phyloP scores from a whole-genome alignment of 1,139 yeast species.

The Taphrina sp. region DNA sequence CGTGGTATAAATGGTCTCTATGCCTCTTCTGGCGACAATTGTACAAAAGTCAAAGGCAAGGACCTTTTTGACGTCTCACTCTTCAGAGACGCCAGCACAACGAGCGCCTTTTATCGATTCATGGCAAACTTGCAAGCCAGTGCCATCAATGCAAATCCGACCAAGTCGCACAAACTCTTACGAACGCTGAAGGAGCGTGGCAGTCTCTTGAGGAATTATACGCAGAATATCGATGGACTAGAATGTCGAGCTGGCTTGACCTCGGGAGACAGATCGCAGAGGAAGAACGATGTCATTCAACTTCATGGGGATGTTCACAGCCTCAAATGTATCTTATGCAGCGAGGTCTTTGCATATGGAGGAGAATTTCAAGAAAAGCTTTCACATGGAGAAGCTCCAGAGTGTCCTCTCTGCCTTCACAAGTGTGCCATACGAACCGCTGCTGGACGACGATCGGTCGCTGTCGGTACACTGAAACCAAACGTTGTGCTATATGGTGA shows the following conservation, averaged over 20 bases:
- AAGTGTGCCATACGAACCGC: constrained; percentile 49
- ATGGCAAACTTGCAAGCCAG: constrained; percentile 70
- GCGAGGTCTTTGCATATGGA: constrained; percentile 61
- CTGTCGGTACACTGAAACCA: constrained; percentile 66
- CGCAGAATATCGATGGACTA: constrained; percentile 72
- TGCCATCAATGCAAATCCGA: constrained; percentile 67
- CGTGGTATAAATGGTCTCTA: constrained; percentile 81
- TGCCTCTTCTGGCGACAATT: constrained; percentile 28
- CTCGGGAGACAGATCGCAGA: constrained; percentile 31
- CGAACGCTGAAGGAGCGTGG: constrained; percentile 61
- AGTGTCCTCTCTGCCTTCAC: constrained; percentile 58
- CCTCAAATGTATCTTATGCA: constrained; percentile 71
- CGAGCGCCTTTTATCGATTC: constrained; percentile 71
- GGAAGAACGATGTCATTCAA: constrained; percentile 32
- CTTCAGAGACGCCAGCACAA: constrained; percentile 64
- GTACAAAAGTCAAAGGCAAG: constrained; percentile 67
- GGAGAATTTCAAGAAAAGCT: constrained; percentile 50
- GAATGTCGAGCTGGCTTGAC: constrained; percentile 50
- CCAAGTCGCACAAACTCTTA: constrained; percentile 79
- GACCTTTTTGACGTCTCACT: constrained; percentile 85
- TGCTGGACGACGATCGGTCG: constrained; percentile 63
- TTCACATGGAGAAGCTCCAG: constrained; percentile 59
- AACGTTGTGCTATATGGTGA: constrained; percentile 77
- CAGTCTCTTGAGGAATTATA: constrained; percentile 76
- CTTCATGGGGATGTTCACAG: constrained; percentile 84